Base-by-base conservation (phyloP, 2,329 filamentous ascomycete species). In the Domatiomyces globalis region DNA sequence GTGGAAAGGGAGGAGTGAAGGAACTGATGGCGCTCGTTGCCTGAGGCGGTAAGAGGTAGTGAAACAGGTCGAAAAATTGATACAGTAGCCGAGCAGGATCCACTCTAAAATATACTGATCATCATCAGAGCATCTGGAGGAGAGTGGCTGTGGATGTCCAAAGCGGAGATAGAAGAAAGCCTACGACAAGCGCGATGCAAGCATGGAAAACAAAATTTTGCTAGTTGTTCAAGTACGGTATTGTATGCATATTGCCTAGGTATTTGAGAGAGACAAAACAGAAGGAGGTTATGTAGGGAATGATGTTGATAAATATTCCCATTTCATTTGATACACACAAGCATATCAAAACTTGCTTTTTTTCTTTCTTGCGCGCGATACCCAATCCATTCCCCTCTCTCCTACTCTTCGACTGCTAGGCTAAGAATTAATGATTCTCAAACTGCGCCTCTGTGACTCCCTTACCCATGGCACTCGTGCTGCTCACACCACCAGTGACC, bases 391-490 rank as follows among this genome's bases (percentile, higher is more conserved):
- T 39, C 5, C 33, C 33, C 33, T 15, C 9, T 39, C 29, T 15
- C 33, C 15, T 15, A 2, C 4, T 10, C 33, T 15, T 33, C 33
- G 12, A 15, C 33, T 39, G 8, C 2, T 15, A 39, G 4, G 9
- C 29, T 25, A 12, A 33, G 10, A 39, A 39, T 15, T 39, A 39
- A 15, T 39, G 33, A 39, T 39, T 39, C 33, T 39, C 33, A 39
- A 39, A 39, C 33, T 39, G 33, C 4, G 33, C 33, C 33, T 39
- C 33, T 15, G 92, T 98, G 53, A 98, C 92, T 54, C 92, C 92
- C 73, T 88, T 87, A 33, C 90, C 92, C 92, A 98, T 98, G 18
- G 92, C 92, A 54, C 86, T 86, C 1, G 90, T 96, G 57, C 83
- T 88, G 67, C 83, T 89, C 51, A 96, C 82, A 58, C 92, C 92